Conservation (phyloP, 768 basidiomycete species). For the Lentinula detonsa region DNA sequence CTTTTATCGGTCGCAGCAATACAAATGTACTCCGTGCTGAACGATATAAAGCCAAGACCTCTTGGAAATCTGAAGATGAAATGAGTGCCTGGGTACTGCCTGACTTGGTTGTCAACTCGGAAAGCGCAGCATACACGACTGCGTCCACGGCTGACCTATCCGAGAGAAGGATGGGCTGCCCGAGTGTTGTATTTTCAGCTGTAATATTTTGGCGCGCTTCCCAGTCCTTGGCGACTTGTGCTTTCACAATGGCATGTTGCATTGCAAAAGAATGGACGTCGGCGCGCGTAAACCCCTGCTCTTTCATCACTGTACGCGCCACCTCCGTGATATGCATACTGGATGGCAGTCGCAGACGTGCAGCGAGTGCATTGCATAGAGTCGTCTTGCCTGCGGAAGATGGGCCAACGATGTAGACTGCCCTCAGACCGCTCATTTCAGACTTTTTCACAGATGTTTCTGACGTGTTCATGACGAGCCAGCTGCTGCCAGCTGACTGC, state of each 20-base stretch:
- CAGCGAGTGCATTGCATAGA: conserved; percentile 46
- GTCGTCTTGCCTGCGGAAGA: conserved; percentile 71
- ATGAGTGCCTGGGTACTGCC: conserved; percentile 26
- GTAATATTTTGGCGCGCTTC: conserved; percentile 13
- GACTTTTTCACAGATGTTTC: background rate
- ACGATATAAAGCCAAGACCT: conserved; percentile 35
- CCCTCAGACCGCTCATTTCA: background rate
- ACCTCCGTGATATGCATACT: conserved; percentile 51
- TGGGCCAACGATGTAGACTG: conserved; percentile 45
- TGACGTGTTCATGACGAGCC: background rate
- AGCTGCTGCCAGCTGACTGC: background rate
- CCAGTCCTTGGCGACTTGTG: conserved; percentile 43
- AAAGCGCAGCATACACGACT: conserved; percentile 44
- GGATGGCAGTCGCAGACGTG: conserved; percentile 29
- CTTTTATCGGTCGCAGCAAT: conserved; percentile 46
- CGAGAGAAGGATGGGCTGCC: conserved; percentile 34
- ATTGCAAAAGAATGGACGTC: conserved; percentile 48
- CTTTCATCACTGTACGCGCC: conserved; percentile 51
- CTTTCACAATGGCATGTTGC: conserved; percentile 58
- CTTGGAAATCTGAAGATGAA: conserved; percentile 31
- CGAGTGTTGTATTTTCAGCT: background rate
- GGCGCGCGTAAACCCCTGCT: conserved; percentile 45
- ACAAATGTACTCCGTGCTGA: conserved; percentile 36
- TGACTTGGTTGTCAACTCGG: conserved; percentile 25
- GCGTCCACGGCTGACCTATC: conserved; percentile 65